These are phyloP conservation scores for Cenchrus americanus DNA, from an alignment of 176 grass and related monocot species.

Conservation along the genomic window DNA sequence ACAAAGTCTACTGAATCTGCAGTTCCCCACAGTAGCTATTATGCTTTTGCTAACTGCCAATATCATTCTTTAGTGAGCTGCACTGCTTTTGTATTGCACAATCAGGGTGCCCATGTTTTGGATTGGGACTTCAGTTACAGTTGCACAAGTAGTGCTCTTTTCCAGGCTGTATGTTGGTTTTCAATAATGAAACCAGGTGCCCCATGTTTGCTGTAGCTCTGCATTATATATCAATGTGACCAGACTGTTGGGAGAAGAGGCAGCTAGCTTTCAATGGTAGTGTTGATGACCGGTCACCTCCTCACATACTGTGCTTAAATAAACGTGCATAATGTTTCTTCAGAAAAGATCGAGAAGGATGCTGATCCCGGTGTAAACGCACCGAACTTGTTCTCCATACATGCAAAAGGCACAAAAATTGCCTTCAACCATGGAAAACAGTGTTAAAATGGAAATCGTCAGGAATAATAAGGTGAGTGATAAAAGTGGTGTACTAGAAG, in stretches of 20 bases:
- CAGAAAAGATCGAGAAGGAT: background rate
- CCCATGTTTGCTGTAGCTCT: constrained; percentile 16
- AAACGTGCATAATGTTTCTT: constrained; percentile 10
- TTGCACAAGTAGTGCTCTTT: background rate
- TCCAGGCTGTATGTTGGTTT: background rate
- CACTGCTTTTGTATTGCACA: background rate
- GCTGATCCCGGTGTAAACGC: too few species aligned
- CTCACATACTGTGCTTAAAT: too few species aligned
- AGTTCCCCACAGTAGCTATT: background rate
- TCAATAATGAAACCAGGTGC: constrained; percentile 19
- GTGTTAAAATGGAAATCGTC: too few species aligned
- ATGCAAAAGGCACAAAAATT: too few species aligned
- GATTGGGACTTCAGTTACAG: background rate
- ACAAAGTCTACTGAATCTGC: background rate
- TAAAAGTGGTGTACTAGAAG: too few species aligned
- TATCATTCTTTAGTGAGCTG: constrained; percentile 24
- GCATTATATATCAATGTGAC: constrained; percentile 17
- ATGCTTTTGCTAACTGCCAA: constrained; percentile 19
- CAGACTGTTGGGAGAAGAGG: background rate
- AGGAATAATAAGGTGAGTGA: too few species aligned
- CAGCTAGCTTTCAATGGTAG: background rate
- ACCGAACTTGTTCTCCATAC: too few species aligned
- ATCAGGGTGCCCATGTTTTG: constrained; percentile 35
- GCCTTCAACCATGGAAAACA: too few species aligned
- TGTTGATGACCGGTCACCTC: background rate